phyloP scores from a whole-genome alignment of 163 green algal genomes.

The Coccomyxa subellipsoidea region DNA sequence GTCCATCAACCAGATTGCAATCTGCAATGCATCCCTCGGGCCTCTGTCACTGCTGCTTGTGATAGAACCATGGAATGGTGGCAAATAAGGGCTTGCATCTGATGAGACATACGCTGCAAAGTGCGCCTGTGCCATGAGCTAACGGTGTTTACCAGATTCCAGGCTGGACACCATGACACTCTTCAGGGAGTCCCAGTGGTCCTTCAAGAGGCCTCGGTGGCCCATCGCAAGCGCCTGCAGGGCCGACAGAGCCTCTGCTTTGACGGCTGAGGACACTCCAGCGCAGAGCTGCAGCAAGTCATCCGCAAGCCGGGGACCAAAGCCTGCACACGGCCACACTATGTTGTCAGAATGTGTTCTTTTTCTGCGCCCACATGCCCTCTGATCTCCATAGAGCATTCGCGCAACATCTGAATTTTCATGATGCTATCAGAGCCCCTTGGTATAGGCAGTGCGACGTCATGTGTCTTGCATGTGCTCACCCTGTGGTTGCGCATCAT shows the following conservation, averaged over 20 bases:
- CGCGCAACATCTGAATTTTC: no score
- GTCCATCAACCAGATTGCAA: no score
- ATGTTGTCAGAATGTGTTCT: neutral
- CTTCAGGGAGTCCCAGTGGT: neutral
- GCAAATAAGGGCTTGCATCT: no score
- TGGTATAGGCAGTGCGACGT: no score
- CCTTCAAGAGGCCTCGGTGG: constrained; percentile 27
- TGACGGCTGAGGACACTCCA: constrained; percentile 14
- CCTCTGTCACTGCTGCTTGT: no score
- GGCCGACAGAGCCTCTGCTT: constrained; percentile 62
- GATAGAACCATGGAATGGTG: no score
- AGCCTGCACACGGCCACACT: neutral
- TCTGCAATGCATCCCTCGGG: no score
- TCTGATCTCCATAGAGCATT: no score
- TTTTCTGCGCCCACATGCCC: neutral
- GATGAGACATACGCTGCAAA: no score
- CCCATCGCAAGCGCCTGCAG: constrained; percentile 52
- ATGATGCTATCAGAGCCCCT: no score
- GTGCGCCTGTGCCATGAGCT: neutral
- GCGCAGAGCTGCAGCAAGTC: neutral
- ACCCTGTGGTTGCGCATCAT: neutral
- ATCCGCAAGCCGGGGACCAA: neutral
- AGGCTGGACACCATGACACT: neutral
- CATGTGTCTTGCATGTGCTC: neutral
- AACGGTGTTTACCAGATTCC: neutral